Conservation (phyloP, 176 grass and related monocot genomes). For the Olyra latifolia region DNA sequence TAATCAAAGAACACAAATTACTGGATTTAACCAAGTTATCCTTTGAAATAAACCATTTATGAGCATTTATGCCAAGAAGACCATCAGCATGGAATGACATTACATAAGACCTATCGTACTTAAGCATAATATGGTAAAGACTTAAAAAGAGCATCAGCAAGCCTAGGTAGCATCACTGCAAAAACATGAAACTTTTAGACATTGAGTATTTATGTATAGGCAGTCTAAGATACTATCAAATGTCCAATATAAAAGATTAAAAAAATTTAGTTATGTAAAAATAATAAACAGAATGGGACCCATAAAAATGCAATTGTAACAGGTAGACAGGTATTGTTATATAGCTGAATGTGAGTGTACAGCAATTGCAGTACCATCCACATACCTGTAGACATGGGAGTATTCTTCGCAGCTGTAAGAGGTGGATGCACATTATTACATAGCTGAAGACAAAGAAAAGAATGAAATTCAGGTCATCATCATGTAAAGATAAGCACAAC, state of each 20-base stretch:
- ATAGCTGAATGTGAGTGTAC: neutral
- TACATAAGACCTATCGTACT: neutral
- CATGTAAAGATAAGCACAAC: neutral
- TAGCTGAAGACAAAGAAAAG: slow-evolving; percentile 57
- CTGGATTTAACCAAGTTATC: neutral
- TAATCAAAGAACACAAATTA: neutral
- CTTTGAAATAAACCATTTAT: neutral
- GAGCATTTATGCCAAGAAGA: neutral
- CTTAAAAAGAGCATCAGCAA: neutral
- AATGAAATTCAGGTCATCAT: slow-evolving; percentile 22
- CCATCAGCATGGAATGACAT: neutral
- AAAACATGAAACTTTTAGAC: neutral
- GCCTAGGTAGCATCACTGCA: neutral
- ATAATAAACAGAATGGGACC: neutral
- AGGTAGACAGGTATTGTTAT: neutral
- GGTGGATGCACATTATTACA: slow-evolving; percentile 98
- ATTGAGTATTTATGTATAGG: neutral
- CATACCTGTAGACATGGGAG: slow-evolving; percentile 96
- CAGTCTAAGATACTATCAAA: neutral
- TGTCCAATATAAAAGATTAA: neutral
- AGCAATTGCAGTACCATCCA: slow-evolving; percentile 25
- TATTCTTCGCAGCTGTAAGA: slow-evolving; percentile 81
- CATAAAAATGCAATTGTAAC: slow-evolving; percentile 5
- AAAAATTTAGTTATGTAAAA: slow-evolving; percentile 8
- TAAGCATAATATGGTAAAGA: slow-evolving; percentile 1